These are phyloP conservation scores for Amoebophrya sp. DNA, from an alignment of 169 alveolate species.

Conservation along the genomic window DNA sequence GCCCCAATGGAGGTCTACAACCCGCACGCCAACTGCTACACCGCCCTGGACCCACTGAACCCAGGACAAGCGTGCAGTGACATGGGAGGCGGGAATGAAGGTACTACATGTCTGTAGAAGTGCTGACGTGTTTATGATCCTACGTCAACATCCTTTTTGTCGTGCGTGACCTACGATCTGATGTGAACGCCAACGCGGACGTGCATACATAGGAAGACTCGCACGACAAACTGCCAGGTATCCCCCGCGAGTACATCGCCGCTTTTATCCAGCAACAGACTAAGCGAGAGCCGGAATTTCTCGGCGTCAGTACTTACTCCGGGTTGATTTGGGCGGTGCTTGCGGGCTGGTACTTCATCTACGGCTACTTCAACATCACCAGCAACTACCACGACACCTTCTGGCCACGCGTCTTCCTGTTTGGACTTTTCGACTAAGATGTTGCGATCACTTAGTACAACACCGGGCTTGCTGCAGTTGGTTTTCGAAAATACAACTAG, in stretches of 20 bases:
- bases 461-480: no score
- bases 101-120: background rate
- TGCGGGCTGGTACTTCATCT: background rate
- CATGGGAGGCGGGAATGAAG: background rate
- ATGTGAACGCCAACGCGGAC: no score
- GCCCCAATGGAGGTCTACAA: background rate
- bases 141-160: background rate
- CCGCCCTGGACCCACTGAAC: background rate
- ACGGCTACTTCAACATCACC: background rate
- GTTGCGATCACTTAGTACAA: no score
- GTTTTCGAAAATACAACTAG: no score
- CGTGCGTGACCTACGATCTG: no score
- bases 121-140: background rate
- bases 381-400: background rate
- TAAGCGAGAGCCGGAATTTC: background rate
- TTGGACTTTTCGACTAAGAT: background rate
- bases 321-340: background rate
- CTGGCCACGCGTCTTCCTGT: background rate
- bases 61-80: background rate
- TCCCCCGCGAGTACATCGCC: background rate
- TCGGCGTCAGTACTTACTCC: background rate
- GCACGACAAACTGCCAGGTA: background rate
- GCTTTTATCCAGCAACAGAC: background rate
- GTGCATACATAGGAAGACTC: no score
- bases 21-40: background rate